Conservation (phyloP, 306 rosid species). For the Ziziphus jujuba region DNA sequence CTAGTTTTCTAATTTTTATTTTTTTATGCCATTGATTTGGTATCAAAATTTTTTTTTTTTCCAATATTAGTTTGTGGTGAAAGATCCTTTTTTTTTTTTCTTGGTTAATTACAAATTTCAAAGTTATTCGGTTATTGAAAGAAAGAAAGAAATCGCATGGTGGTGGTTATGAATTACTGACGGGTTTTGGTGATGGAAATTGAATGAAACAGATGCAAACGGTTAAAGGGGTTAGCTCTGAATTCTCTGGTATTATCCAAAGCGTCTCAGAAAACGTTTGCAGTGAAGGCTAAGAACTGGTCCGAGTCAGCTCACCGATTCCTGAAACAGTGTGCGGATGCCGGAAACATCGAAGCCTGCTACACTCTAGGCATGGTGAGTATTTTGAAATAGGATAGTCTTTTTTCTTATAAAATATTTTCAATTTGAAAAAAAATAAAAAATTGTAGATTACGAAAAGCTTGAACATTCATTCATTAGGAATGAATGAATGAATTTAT, state of each 20-base stretch:
- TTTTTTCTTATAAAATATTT: too few relatives aligned
- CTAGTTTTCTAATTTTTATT: background rate
- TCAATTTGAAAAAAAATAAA: too few relatives aligned
- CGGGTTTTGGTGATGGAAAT: constrained; percentile 8
- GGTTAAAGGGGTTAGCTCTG: constrained; percentile 60
- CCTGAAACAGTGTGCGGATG: constrained; percentile 72
- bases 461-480: background rate
- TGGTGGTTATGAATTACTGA: constrained; percentile 14
- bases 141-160: constrained; percentile 6
- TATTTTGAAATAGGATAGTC: too few relatives aligned
- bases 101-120: background rate
- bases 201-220: constrained; percentile 61
- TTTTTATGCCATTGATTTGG: background rate
- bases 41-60: background rate
- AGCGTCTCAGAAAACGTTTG: constrained; percentile 56
- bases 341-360: constrained; percentile 90
- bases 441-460: background rate
- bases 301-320: constrained; percentile 74
- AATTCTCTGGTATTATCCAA: constrained; percentile 53
- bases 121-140: background rate
- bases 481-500: too few relatives aligned
- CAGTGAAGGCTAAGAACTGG: constrained; percentile 65
- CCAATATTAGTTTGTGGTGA: background rate
- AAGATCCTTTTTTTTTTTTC: background rate
- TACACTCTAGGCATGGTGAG: constrained; percentile 95